These are phyloP conservation scores for Tylopilus plumbeoviolaceoides DNA, from an alignment of 768 basidiomycete genomes.

Conservation along the genomic window DNA sequence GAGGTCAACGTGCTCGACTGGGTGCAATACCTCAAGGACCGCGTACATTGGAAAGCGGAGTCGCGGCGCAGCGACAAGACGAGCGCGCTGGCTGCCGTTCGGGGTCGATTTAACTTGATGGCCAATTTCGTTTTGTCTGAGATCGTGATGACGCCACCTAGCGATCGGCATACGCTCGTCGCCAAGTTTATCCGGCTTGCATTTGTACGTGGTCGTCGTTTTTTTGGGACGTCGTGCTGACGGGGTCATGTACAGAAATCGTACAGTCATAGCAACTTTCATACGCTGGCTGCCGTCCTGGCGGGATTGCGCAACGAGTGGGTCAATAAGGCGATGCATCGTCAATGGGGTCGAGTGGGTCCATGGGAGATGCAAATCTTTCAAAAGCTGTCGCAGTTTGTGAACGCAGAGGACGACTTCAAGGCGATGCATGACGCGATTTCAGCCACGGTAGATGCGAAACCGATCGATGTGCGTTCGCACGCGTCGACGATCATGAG, in stretches of 20 bases:
- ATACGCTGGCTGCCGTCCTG: slow-evolving; percentile 75
- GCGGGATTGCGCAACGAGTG: slow-evolving; percentile 67
- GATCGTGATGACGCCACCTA: slow-evolving; percentile 68
- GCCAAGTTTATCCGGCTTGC: slow-evolving; percentile 83
- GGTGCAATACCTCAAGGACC: slow-evolving; percentile 75
- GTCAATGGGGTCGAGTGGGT: slow-evolving; percentile 62
- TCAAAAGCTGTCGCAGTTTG: slow-evolving; percentile 65
- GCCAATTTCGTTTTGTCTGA: slow-evolving; percentile 79
- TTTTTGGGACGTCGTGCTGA: background rate
- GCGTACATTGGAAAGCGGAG: slow-evolving; percentile 65
- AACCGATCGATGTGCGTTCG: slow-evolving; percentile 51
- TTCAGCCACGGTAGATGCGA: slow-evolving; percentile 60
- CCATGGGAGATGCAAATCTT: slow-evolving; percentile 71
- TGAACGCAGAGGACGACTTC: slow-evolving; percentile 64
- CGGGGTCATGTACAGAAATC: slow-evolving; percentile 55
- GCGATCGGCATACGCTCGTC: slow-evolving; percentile 60
- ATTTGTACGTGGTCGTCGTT: slow-evolving; percentile 49
- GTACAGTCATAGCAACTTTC: slow-evolving; percentile 73
- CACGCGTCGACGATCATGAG: slow-evolving; percentile 53
- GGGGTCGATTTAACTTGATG: slow-evolving; percentile 82
- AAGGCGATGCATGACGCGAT: slow-evolving; percentile 66
- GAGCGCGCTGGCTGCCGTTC: slow-evolving; percentile 66
- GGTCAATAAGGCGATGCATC: slow-evolving; percentile 64
- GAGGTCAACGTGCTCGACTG: slow-evolving; percentile 76
- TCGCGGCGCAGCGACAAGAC: slow-evolving; percentile 55